phyloP scores from a whole-genome alignment of 139 green algal genomes.

The Closterium sp. region DNA sequence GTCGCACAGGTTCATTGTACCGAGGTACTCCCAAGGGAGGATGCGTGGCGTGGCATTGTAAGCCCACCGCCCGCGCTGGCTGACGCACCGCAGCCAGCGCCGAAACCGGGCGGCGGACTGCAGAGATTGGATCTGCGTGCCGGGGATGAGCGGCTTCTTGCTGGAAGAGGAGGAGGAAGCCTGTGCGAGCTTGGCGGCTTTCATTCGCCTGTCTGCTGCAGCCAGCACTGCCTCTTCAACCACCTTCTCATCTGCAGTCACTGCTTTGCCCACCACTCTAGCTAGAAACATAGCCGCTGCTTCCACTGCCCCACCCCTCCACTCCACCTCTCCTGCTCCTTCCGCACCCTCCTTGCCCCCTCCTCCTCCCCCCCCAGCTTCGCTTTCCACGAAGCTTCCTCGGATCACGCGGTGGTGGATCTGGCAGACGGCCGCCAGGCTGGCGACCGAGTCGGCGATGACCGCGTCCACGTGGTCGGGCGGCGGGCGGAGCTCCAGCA shows the following conservation, averaged over 20 bases:
- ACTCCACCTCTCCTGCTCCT: not conserved
- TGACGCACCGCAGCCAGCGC: not conserved
- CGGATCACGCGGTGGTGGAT: not conserved
- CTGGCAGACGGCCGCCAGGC: not conserved
- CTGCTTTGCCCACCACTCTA: not conserved
- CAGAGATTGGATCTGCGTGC: not conserved
- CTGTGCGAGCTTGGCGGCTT: not conserved
- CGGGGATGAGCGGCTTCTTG: not conserved
- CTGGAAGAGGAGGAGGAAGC: not conserved
- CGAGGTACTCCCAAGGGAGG: conserved; percentile 2
- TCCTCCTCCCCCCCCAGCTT: not conserved
- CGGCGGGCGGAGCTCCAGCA: not conserved
- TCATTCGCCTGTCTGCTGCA: not conserved
- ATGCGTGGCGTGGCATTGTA: not conserved
- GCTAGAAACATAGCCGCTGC: not conserved
- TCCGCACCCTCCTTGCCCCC: not conserved
- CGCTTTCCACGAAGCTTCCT: not conserved
- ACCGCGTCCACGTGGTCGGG: not conserved
- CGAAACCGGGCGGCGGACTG: not conserved
- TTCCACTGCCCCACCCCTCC: not conserved
- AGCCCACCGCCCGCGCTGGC: not conserved
- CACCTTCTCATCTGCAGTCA: not conserved
- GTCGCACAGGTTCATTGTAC: conserved; percentile 7
- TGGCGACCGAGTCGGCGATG: not conserved
- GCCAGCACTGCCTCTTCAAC: not conserved